phyloP scores from a whole-genome alignment of 805 yeast genomes.

The Saccharomycopsis olivae region DNA sequence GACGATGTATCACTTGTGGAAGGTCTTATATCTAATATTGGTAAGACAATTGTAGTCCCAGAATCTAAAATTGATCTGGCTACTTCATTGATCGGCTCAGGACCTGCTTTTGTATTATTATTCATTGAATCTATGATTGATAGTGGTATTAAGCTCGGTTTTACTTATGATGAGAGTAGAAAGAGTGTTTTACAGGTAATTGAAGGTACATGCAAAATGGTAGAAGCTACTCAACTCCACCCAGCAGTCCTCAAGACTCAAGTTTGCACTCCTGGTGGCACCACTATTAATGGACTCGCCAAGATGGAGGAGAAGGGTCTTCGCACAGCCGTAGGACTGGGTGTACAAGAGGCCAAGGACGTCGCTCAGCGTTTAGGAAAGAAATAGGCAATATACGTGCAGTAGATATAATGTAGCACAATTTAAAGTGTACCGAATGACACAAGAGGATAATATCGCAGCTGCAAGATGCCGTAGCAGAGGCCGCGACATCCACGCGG shows the following conservation, averaged over 20 bases:
- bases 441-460: no score
- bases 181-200: constrained; percentile 87
- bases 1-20: constrained; percentile 29
- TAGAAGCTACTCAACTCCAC: constrained; percentile 66
- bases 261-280: constrained; percentile 96
- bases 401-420: no score
- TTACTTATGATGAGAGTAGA: constrained; percentile 73
- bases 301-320: constrained; percentile 88
- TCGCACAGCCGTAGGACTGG: constrained; percentile 77
- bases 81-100: constrained; percentile 90
- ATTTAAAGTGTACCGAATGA: no score
- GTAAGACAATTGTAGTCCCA: constrained; percentile 53
- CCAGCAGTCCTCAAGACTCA: constrained; percentile 82
- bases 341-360: constrained; percentile 85
- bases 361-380: constrained; percentile 55
- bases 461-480: no score
- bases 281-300: constrained; percentile 90
- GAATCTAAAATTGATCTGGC: constrained; percentile 96
- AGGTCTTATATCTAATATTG: constrained; percentile 50
- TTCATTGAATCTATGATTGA: constrained; percentile 89
- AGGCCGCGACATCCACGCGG: no score
- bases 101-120: constrained; percentile 86
- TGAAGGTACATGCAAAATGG: constrained; percentile 93
- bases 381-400: no score
- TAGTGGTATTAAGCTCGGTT: constrained; percentile 91